Evolutionary conservation across 805 yeast species (phyloP).

Genomic region (Candida rishiriensis): DNA sequence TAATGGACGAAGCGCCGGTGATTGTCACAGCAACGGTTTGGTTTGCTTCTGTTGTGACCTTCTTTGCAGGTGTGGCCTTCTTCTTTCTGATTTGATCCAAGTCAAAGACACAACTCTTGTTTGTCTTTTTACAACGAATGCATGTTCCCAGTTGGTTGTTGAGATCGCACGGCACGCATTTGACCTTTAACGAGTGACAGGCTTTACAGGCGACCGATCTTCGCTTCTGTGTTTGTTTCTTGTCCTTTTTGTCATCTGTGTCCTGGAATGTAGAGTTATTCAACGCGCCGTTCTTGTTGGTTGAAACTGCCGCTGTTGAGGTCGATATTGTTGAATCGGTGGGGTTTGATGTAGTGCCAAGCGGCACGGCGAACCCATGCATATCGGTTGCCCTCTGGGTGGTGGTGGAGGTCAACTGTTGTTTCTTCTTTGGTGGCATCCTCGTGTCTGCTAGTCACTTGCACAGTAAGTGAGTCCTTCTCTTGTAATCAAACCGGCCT

Average conservation of each 20-base stretch:
- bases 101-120: slow-evolving; percentile 64
- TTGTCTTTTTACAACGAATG: slow-evolving; percentile 62
- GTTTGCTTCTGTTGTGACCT: not conserved
- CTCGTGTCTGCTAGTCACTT: not conserved
- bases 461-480: too few species aligned
- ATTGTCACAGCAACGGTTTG: slow-evolving; percentile 4
- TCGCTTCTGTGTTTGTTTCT: slow-evolving; percentile 20
- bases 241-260: not conserved
- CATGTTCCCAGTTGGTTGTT: slow-evolving; percentile 63
- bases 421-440: slow-evolving; percentile 1
- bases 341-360: too few species aligned
- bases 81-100: slow-evolving; percentile 51
- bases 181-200: slow-evolving; percentile 83
- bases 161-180: slow-evolving; percentile 70
- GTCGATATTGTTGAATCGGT: not conserved
- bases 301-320: not conserved
- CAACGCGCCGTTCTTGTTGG: not conserved
- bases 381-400: not conserved
- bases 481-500: too few species aligned
- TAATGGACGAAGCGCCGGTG: not conserved
- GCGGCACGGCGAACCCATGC: too few species aligned
- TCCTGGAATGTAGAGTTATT: not conserved
- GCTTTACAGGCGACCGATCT: slow-evolving; percentile 59
- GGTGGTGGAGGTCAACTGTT: not conserved
- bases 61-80: slow-evolving; percentile 20